These are phyloP conservation scores for Blastobotrys aristatus DNA, from an alignment of 1,139 yeast species.

Conservation along the genomic window DNA sequence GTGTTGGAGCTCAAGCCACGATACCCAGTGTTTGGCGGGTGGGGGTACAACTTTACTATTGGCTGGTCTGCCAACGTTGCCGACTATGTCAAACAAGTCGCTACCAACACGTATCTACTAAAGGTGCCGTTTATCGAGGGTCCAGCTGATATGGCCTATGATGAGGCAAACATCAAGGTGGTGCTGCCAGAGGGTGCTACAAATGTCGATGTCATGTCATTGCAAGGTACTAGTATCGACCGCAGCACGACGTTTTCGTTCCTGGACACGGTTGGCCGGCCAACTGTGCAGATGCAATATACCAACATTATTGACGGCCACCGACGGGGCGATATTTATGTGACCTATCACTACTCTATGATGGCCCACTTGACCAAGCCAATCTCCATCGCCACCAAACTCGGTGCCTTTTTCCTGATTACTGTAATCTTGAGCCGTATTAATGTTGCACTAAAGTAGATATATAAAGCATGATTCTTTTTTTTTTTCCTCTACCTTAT, in stretches of 20 bases:
- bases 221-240: slow-evolving; percentile 39
- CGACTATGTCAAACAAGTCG: slow-evolving; percentile 43
- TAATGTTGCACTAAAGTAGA: slow-evolving; percentile 29
- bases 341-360: slow-evolving; percentile 59
- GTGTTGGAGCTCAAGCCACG: slow-evolving; percentile 68
- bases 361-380: slow-evolving; percentile 60
- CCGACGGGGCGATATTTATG: slow-evolving; percentile 49
- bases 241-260: slow-evolving; percentile 46
- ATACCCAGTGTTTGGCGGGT: slow-evolving; percentile 90
- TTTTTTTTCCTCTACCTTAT: neutral
- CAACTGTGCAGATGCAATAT: slow-evolving; percentile 61
- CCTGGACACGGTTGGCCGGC: slow-evolving; percentile 80
- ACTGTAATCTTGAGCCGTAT: slow-evolving; percentile 43
- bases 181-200: slow-evolving; percentile 88
- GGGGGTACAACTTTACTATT: slow-evolving; percentile 92
- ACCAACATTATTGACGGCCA: slow-evolving; percentile 68
- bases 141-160: slow-evolving; percentile 60
- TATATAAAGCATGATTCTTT: neutral
- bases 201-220: slow-evolving; percentile 53
- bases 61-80: slow-evolving; percentile 75
- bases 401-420: slow-evolving; percentile 56
- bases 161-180: slow-evolving; percentile 53
- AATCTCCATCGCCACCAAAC: slow-evolving; percentile 55
- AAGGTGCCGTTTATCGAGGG: slow-evolving; percentile 72
- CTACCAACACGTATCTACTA: slow-evolving; percentile 47